Conservation (phyloP, 306 rosid genomes). For the Cyclanthera cordifolia region DNA sequence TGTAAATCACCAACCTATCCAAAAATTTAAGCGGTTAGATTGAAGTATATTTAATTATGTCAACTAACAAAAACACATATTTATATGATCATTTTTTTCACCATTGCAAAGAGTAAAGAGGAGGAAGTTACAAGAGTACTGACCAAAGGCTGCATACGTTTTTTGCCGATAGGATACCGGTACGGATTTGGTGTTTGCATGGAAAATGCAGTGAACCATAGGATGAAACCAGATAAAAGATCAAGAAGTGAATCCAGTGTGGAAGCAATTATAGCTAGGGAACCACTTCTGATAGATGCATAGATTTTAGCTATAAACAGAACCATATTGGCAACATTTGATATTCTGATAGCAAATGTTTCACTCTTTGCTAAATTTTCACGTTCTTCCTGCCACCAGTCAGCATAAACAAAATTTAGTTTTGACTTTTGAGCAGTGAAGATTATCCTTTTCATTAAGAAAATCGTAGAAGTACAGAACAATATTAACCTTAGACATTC, state of each 20-base stretch:
- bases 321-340: conserved; percentile 86
- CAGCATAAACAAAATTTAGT: conserved; percentile 18
- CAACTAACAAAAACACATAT: neutral
- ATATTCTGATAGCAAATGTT: conserved; percentile 82
- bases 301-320: conserved; percentile 84
- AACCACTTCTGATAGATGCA: conserved; percentile 84
- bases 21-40: too few relatives aligned
- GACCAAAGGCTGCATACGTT: conserved; percentile 94
- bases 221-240: conserved; percentile 89
- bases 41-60: neutral
- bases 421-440: conserved; percentile 5
- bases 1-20: too few relatives aligned
- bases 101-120: neutral
- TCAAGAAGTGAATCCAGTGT: conserved; percentile 95
- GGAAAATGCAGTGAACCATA: conserved; percentile 98
- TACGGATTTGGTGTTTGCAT: conserved; percentile 97
- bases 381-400: conserved; percentile 61
- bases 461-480: neutral
- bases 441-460: neutral
- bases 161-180: conserved; percentile 95
- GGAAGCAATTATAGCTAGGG: conserved; percentile 95
- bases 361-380: conserved; percentile 76
- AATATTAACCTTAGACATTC: conserved; percentile 70
- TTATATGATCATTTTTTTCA: neutral
- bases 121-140: conserved; percentile 14